Conservation (phyloP, 257 asterid species). For the Mentha longifolia region DNA sequence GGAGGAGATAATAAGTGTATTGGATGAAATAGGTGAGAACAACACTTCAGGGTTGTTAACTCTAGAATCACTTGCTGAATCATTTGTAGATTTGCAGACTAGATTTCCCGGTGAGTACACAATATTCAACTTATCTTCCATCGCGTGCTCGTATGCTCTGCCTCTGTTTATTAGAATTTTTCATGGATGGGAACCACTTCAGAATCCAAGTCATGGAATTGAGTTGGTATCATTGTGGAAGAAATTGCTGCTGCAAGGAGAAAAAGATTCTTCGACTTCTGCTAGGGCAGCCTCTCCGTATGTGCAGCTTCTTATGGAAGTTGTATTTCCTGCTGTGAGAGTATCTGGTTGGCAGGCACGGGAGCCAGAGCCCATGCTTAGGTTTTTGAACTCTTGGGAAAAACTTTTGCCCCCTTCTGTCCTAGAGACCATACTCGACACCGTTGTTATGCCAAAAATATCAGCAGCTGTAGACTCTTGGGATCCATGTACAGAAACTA, state of each 20-base stretch:
- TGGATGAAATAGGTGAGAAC: conserved; percentile 63
- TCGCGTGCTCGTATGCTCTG: conserved; percentile 83
- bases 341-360: conserved; percentile 95
- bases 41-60: conserved; percentile 67
- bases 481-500: conserved; percentile 90
- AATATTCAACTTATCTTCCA: conserved; percentile 72
- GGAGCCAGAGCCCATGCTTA: conserved; percentile 88
- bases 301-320: conserved; percentile 85
- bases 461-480: conserved; percentile 80
- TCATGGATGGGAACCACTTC: conserved; percentile 97
- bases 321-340: conserved; percentile 90
- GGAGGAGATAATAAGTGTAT: conserved; percentile 55
- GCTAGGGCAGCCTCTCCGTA: conserved; percentile 69
- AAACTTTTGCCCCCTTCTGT: conserved; percentile 66
- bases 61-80: conserved; percentile 69
- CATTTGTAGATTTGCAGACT: conserved; percentile 63
- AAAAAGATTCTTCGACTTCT: conserved; percentile 43
- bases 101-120: conserved; percentile 67
- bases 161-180: conserved; percentile 81
- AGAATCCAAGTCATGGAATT: conserved; percentile 78
- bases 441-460: conserved; percentile 69
- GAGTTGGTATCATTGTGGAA: conserved; percentile 75
- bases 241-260: conserved; percentile 68
- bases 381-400: conserved; percentile 89
- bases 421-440: conserved; percentile 65